These are phyloP conservation scores for Ramalina peruviana DNA, from an alignment of 495 filamentous ascomycete species.

Conservation along the genomic window DNA sequence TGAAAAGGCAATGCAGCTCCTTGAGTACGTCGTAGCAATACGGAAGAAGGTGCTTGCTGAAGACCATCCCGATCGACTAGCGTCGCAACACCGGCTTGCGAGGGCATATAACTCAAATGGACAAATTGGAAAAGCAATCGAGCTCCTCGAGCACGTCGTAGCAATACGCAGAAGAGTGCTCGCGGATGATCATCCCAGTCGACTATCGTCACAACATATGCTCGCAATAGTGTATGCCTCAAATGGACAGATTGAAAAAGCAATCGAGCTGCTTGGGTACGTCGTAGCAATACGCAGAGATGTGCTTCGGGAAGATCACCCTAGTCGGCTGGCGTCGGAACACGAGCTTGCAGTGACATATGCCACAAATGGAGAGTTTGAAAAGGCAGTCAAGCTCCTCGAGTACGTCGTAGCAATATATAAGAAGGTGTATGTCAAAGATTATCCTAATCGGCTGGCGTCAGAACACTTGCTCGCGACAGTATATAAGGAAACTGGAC, in stretches of 20 bases:
- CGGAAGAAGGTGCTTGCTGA: conserved; percentile 11
- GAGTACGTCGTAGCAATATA: background rate
- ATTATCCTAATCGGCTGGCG: no score
- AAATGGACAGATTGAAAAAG: conserved; percentile 3
- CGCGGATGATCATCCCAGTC: conserved; percentile 14
- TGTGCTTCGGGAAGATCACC: conserved; percentile 16
- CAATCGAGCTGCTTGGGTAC: background rate
- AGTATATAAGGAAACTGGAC: background rate
- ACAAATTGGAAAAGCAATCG: background rate
- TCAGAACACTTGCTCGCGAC: background rate
- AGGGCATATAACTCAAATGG: background rate
- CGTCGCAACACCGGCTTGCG: conserved; percentile 17
- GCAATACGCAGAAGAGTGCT: background rate
- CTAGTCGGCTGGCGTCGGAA: no score
- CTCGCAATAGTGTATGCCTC: conserved; percentile 2
- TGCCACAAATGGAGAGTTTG: conserved; percentile 13
- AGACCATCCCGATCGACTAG: conserved; percentile 18
- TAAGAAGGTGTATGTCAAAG: background rate
- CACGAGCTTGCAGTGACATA: conserved; percentile 16
- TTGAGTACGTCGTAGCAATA: background rate
- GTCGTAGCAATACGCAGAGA: background rate
- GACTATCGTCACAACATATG: conserved; percentile 4
- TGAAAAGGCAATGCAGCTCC: conserved; percentile 5
- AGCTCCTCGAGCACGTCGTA: background rate
- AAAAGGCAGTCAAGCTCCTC: background rate